These are phyloP conservation scores for Aspergillus thermomutatus DNA, from an alignment of 2,329 filamentous ascomycete species.

Conservation along the genomic window DNA sequence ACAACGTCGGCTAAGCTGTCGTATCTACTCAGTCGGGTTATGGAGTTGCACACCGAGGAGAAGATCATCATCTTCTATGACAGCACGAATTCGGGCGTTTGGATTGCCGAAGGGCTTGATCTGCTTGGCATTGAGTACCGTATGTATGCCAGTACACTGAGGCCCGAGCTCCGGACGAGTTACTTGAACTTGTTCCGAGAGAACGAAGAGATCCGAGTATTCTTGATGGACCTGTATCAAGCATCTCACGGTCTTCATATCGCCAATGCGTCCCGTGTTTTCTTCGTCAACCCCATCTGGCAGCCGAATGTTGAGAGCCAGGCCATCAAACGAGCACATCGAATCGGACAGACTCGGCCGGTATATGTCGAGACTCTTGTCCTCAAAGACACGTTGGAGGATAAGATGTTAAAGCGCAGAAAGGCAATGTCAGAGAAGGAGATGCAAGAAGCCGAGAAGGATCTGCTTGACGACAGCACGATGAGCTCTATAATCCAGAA, in stretches of 20 bases:
- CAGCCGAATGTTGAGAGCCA: slow-evolving; percentile 82
- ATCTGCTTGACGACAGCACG: slow-evolving; percentile 56
- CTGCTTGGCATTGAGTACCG: slow-evolving; percentile 61
- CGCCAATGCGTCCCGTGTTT: slow-evolving; percentile 76
- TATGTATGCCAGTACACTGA: slow-evolving; percentile 56
- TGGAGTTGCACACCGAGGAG: slow-evolving; percentile 64
- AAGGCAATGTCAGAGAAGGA: slow-evolving; percentile 67
- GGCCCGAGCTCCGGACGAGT: slow-evolving; percentile 61
- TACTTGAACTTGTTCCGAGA: slow-evolving; percentile 79
- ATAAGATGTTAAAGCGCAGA: slow-evolving; percentile 72
- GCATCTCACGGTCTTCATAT: slow-evolving; percentile 87
- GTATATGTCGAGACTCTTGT: slow-evolving; percentile 87
- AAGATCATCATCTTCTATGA: slow-evolving; percentile 95
- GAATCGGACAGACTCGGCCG: slow-evolving; percentile 75
- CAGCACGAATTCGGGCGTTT: slow-evolving; percentile 79
- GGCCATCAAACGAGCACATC: slow-evolving; percentile 83
- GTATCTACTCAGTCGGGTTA: slow-evolving; percentile 73
- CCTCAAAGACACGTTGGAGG: slow-evolving; percentile 75
- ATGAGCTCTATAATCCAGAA: slow-evolving; percentile 59
- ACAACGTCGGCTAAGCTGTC: slow-evolving; percentile 84
- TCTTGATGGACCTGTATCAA: slow-evolving; percentile 88
- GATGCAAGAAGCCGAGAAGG: slow-evolving; percentile 54
- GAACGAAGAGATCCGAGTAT: slow-evolving; percentile 65
- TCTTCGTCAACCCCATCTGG: slow-evolving; percentile 85
- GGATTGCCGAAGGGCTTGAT: slow-evolving; percentile 79